These are phyloP conservation scores for Biscutella auriculata DNA, from an alignment of 441 rosid genomes.

Conservation along the genomic window DNA sequence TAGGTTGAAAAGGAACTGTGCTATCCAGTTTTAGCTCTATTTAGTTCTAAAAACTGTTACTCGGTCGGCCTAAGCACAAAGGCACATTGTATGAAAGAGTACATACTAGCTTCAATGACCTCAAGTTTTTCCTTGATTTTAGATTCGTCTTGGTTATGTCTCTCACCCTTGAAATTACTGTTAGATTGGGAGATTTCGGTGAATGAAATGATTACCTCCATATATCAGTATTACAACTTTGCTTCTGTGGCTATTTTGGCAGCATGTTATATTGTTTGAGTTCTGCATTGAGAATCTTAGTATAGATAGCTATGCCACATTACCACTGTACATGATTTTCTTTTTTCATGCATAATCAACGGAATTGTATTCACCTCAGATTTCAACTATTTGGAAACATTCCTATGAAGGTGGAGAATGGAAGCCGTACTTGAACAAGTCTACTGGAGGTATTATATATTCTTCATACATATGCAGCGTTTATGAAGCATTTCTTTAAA, in stretches of 20 bases:
- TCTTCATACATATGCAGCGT: background rate
- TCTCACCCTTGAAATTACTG: background rate
- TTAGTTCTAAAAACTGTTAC: background rate
- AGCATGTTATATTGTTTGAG: background rate
- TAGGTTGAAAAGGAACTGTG: background rate
- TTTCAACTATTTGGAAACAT: conserved; percentile 84
- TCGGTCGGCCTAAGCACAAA: background rate
- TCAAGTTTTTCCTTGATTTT: background rate
- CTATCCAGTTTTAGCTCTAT: conserved; percentile 1
- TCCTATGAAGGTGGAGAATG: conserved; percentile 65
- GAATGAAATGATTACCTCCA: background rate
- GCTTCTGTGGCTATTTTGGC: conserved; percentile 1
- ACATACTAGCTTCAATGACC: background rate
- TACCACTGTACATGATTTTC: background rate
- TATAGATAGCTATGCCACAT: background rate
- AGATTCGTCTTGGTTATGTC: background rate
- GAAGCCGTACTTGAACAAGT: conserved; percentile 65
- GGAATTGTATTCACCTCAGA: conserved; percentile 30
- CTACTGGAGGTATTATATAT: conserved; percentile 53
- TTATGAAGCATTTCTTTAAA: background rate
- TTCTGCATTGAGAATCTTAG: background rate
- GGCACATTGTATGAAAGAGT: background rate
- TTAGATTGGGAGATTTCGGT: conserved; percentile 2
- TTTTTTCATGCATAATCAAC: background rate
- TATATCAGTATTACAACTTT: background rate